A percentile compares a stretch with the other conserved stretches of the same genome.
phyloP scores from a whole-genome alignment of 176 grass and related monocot species.

The Triticum urartu region DNA sequence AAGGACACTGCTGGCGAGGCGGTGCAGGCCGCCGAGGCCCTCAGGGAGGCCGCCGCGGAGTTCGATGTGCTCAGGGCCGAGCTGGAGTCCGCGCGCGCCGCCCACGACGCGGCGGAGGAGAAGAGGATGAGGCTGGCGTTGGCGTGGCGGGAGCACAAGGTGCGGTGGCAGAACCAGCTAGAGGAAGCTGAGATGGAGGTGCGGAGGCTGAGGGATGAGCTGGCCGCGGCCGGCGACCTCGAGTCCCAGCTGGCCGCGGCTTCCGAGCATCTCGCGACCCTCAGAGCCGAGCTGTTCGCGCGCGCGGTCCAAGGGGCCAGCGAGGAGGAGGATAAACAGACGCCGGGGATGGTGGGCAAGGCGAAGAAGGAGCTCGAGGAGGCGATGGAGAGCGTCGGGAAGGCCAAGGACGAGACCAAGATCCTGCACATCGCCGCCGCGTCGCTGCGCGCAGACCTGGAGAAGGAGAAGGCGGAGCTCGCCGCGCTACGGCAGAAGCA shows the following conservation, averaged over 20 bases:
- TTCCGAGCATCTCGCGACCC: conserved; percentile 41
- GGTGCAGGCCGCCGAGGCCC: conserved; percentile 26
- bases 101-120: conserved; percentile 57
- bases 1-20: conserved; percentile 22
- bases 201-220: conserved; percentile 29
- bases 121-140: conserved; percentile 31
- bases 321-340: conserved; percentile 24
- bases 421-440: conserved; percentile 47
- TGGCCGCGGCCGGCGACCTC: conserved; percentile 37
- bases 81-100: conserved; percentile 45
- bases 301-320: conserved; percentile 27
- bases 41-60: conserved; percentile 47
- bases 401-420: conserved; percentile 46
- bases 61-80: conserved; percentile 32
- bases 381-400: conserved; percentile 46
- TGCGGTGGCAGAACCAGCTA: conserved; percentile 52
- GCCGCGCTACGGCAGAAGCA: conserved; percentile 34
- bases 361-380: conserved; percentile 52
- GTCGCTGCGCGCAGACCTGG: conserved; percentile 50
- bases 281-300: conserved; percentile 52
- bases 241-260: conserved; percentile 45
- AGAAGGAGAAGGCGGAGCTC: conserved; percentile 47
- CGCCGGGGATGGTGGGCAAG: not conserved
- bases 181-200: conserved; percentile 48
- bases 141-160: conserved; percentile 57